phyloP scores from a whole-genome alignment of 257 asterid species.

The Verbascum thapsus region DNA sequence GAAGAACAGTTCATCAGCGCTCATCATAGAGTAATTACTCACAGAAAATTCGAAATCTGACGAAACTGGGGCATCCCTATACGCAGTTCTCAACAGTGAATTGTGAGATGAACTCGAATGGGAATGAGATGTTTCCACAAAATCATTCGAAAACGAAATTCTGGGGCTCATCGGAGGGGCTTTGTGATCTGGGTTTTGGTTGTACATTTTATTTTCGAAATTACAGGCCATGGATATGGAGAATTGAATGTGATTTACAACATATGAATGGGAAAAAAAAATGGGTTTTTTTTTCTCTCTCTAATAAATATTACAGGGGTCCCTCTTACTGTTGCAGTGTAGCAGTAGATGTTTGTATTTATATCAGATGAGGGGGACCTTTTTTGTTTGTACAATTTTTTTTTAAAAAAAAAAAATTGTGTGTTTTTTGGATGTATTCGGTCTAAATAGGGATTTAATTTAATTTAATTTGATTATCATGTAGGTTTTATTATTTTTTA shows the following conservation, averaged over 20 bases:
- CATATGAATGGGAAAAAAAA: conserved; percentile 38
- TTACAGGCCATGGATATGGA: too few relatives aligned
- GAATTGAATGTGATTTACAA: too few relatives aligned
- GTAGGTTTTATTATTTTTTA: too few relatives aligned
- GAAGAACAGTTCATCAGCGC: conserved; percentile 84
- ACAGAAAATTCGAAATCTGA: conserved; percentile 89
- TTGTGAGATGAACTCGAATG: too few relatives aligned
- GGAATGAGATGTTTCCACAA: conserved; percentile 47
- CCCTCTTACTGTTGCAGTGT: conserved; percentile 49
- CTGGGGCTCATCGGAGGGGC: conserved; percentile 75
- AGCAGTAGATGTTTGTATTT: conserved; percentile 61
- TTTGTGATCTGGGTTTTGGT: conserved; percentile 52
- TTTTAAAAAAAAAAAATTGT: too few relatives aligned
- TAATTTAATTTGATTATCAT: too few relatives aligned
- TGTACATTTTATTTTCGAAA: conserved; percentile 88
- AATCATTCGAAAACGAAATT: conserved; percentile 91
- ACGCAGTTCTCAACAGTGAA: conserved; percentile 34
- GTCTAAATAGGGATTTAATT: too few relatives aligned
- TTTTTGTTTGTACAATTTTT: conserved; percentile 30
- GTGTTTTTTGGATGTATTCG: neutral
- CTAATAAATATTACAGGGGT: conserved; percentile 44
- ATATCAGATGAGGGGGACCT: conserved; percentile 43
- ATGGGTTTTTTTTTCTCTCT: neutral
- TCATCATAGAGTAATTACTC: conserved; percentile 66
- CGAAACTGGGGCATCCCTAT: conserved; percentile 80